Percentiles rank a stretch among this genome's conserved stretches.
Evolutionary conservation across 805 yeast genomes (phyloP).

Genomic region (Sugiyamaella qingdaonensis): DNA sequence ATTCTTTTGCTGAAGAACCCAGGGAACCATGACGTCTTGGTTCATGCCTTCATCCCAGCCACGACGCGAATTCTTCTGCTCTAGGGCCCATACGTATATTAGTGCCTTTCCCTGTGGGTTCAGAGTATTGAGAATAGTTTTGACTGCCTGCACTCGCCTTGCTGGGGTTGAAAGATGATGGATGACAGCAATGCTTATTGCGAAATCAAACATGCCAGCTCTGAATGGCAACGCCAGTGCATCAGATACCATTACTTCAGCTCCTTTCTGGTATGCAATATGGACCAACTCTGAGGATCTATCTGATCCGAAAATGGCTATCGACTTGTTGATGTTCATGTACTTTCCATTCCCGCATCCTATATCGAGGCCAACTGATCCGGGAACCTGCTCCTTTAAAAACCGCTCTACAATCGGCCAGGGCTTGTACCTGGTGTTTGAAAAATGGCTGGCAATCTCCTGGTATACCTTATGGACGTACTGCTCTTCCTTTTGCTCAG

Average conservation of each 20-base stretch:
- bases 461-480: slow-evolving; percentile 92
- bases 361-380: slow-evolving; percentile 80
- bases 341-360: slow-evolving; percentile 99
- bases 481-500: slow-evolving; percentile 54
- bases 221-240: slow-evolving; percentile 64
- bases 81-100: slow-evolving; percentile 95
- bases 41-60: slow-evolving; percentile 90
- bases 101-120: slow-evolving; percentile 61
- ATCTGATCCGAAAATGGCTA: slow-evolving; percentile 65
- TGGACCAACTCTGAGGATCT: slow-evolving; percentile 32
- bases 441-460: slow-evolving; percentile 87
- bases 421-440: slow-evolving; percentile 89
- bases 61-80: slow-evolving; percentile 80
- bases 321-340: slow-evolving; percentile 60
- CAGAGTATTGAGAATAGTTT: slow-evolving; percentile 59
- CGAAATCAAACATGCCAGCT: slow-evolving; percentile 61
- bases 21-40: slow-evolving; percentile 92
- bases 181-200: slow-evolving; percentile 90
- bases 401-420: slow-evolving; percentile 93
- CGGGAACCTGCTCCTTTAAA: slow-evolving; percentile 44
- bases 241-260: slow-evolving; percentile 73
- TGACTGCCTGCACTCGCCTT: slow-evolving; percentile 72
- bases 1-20: slow-evolving; percentile 65
- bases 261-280: slow-evolving; percentile 46
- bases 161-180: slow-evolving; percentile 90